Evolutionary conservation across 1,284 basidiomycete species (phyloP), one percentile per base, ranked within the genome.

Genomic region (Tilletiopsis washingtonensis): DNA sequence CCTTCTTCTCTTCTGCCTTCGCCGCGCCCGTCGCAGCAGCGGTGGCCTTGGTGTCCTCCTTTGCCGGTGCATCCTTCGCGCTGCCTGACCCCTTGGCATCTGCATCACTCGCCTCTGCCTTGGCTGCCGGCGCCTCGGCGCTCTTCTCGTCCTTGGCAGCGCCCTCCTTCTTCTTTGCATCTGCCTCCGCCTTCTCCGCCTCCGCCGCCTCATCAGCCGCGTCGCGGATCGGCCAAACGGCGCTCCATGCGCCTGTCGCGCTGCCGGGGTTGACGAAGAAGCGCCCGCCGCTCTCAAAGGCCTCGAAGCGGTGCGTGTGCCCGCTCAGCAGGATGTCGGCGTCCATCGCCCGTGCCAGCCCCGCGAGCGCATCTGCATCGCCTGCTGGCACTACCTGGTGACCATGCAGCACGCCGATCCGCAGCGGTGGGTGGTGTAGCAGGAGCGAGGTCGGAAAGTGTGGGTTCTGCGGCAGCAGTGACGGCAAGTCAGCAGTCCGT

Each of bases 221-320:
- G 3, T 51, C 44, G 25, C 44, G 47, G 3, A 51, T 45, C 75
- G 23, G 82, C 82, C 36, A 85, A 83, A 49, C 58, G 57, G 56
- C 59, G 53, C 4, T 61, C 90, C 90, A 97, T 14, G 93, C 91
- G 37, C 91, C 91, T 0, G 89, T 93, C 1, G 90, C 91, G 14
- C 86, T 90, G 1, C 93, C 93, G 0, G 93, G 93, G 74, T 97
- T 96, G 44, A 97, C 82, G 70, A 96, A 97, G 80, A 97, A 98
- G 51, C 85, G 81, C 39, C 84, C 82, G 57, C 91, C 89, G 63
- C 86, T 84, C 71, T 93, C 91, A 56, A 90, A 84, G 3, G 91
- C 89, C 74, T 96, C 89, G 75, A 98, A 97, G 24, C 88, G 90
- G 75, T 97, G 91, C 1, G 93, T 98, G 64, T 90, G 88, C 0